Percentiles rank a stretch among this genome's conserved stretches.
Evolutionary conservation across 768 basidiomycete genomes (phyloP).

Genomic region (Lactifluus echinatus): DNA sequence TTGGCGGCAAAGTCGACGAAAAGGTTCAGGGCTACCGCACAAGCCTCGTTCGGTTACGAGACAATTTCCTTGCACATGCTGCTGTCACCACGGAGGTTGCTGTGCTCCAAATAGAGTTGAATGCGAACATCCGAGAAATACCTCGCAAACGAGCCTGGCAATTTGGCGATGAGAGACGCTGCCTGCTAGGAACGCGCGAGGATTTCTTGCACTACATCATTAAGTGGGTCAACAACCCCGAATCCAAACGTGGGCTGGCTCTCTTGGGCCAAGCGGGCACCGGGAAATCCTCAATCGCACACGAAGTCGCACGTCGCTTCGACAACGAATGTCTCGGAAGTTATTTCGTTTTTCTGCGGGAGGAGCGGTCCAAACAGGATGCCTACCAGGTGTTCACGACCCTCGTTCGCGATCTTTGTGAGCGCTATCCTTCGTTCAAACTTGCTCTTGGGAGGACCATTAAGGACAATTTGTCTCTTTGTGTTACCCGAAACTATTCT

Average conservation of each 20-base stretch:
- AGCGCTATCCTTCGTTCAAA: neutral
- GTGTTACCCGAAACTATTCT: neutral
- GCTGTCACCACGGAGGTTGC: no score
- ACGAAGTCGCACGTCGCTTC: no score
- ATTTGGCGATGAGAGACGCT: no score
- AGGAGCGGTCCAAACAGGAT: neutral
- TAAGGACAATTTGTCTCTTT: neutral
- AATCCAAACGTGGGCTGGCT: neutral
- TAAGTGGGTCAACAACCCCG: neutral
- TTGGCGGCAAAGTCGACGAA: no score
- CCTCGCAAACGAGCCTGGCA: neutral
- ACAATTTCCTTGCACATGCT: no score
- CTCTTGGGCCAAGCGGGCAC: no score
- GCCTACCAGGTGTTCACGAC: neutral
- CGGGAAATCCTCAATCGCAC: no score
- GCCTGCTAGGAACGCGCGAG: neutral
- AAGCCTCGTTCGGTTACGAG: no score
- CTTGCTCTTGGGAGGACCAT: neutral
- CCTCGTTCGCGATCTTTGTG: neutral
- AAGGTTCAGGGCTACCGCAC: no score
- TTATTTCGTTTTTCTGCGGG: neutral
- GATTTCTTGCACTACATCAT: neutral
- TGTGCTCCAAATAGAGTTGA: no score
- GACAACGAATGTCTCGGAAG: neutral
- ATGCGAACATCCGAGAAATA: neutral